Evolutionary conservation across 805 yeast species (phyloP).

Genomic region (Metschnikowia arizonensis): DNA sequence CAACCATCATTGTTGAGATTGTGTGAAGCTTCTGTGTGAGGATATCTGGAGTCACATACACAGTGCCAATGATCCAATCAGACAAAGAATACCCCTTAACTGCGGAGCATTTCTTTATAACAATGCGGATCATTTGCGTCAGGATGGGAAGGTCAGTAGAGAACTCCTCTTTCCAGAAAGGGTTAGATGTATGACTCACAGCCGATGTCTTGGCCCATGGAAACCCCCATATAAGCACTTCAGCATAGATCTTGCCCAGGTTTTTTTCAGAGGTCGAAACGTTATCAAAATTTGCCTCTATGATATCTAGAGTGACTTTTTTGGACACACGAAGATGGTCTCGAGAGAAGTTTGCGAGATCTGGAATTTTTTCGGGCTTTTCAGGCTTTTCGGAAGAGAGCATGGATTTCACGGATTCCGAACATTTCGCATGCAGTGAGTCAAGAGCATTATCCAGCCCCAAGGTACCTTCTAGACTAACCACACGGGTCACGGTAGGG

Average conservation of each 20-base stretch:
- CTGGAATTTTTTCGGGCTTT: slow-evolving; percentile 3
- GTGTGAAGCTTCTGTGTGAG: slow-evolving; percentile 31
- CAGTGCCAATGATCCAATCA: slow-evolving; percentile 50
- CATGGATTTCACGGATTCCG: not conserved
- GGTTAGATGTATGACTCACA: slow-evolving; percentile 45
- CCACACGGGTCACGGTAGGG: slow-evolving; percentile 11
- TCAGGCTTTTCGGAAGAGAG: not conserved
- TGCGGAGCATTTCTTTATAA: slow-evolving; percentile 36
- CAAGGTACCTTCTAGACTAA: slow-evolving; percentile 16
- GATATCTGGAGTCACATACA: slow-evolving; percentile 52
- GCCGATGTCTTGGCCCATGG: slow-evolving; percentile 78
- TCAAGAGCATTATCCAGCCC: slow-evolving; percentile 8
- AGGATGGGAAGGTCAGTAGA: slow-evolving; percentile 55
- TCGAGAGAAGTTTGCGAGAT: slow-evolving; percentile 12
- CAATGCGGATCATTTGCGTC: slow-evolving; percentile 49
- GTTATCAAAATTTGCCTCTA: slow-evolving; percentile 58
- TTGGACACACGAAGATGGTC: slow-evolving; percentile 52
- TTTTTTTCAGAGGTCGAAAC: slow-evolving; percentile 7
- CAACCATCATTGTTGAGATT: slow-evolving; percentile 34
- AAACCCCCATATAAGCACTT: slow-evolving; percentile 65
- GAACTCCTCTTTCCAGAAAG: slow-evolving; percentile 84
- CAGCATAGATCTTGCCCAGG: slow-evolving; percentile 52
- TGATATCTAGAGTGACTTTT: slow-evolving; percentile 50
- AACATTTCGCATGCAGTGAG: not conserved
- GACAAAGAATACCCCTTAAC: slow-evolving; percentile 23